Conservation (phyloP, 2,329 filamentous ascomycete genomes). For the Pezicula neosporulosa region DNA sequence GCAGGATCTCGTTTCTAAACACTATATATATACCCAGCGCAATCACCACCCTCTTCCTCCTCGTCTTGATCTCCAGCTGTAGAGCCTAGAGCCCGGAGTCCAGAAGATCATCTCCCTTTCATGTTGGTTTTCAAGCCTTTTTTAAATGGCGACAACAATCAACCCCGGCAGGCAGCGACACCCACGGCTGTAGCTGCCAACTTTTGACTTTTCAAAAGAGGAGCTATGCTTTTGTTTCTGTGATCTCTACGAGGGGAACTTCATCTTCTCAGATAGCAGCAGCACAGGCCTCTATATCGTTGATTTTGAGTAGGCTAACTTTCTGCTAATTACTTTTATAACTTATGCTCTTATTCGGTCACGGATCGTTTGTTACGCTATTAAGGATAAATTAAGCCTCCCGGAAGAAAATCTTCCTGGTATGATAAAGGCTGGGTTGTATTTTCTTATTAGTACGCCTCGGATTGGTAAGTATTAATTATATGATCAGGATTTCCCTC, state of each 20-base stretch:
- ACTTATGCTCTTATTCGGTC: not conserved
- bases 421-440: not conserved
- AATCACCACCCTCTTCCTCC: too few relatives aligned
- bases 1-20: too few relatives aligned
- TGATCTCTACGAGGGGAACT: slow-evolving; percentile 10
- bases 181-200: not conserved
- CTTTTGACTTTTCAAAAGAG: slow-evolving; percentile 4
- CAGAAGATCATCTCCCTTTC: too few relatives aligned
- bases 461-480: not conserved
- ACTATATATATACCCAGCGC: too few relatives aligned
- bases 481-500: too few relatives aligned
- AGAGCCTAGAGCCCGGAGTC: too few relatives aligned
- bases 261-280: slow-evolving; percentile 2
- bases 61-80: too few relatives aligned
- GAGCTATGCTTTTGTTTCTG: slow-evolving; percentile 9
- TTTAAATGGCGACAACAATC: too few relatives aligned
- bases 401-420: not conserved
- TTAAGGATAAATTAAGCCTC: not conserved
- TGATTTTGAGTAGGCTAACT: slow-evolving; percentile 4
- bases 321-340: slow-evolving; percentile 4
- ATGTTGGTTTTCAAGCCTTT: too few relatives aligned
- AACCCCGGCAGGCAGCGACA: too few relatives aligned
- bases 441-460: not conserved
- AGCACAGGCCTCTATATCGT: slow-evolving; percentile 7
- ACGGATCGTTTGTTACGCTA: not conserved